Percentiles rank a stretch among this genome's conserved stretches.
Evolutionary conservation across 2,329 filamentous ascomycete species (phyloP).

Genomic region (Daldinia eschscholtzii): DNA sequence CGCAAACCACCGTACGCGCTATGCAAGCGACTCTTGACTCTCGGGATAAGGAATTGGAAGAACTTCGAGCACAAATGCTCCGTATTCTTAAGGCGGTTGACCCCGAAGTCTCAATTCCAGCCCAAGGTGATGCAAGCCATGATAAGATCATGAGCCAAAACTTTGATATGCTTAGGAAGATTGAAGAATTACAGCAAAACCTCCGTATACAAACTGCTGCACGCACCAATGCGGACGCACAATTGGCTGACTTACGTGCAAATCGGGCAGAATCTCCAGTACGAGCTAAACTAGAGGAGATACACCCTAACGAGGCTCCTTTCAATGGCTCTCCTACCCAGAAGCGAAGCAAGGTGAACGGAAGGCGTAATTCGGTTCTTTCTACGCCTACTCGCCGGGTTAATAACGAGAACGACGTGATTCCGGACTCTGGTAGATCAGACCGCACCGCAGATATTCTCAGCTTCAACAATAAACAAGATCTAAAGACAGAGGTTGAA

Average conservation of each 20-base stretch:
- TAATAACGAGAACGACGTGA: slow-evolving; percentile 71
- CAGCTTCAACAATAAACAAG: slow-evolving; percentile 88
- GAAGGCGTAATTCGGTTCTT: slow-evolving; percentile 75
- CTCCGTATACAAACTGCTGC: slow-evolving; percentile 86
- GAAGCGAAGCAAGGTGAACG: slow-evolving; percentile 66
- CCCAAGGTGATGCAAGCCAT: slow-evolving; percentile 68
- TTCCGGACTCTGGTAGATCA: slow-evolving; percentile 82
- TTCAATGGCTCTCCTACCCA: slow-evolving; percentile 81
- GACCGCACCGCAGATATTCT: slow-evolving; percentile 88
- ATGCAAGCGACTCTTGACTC: slow-evolving; percentile 84
- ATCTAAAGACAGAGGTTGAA: slow-evolving; percentile 90
- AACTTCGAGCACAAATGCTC: slow-evolving; percentile 83
- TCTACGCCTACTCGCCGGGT: slow-evolving; percentile 83
- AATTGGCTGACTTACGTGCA: slow-evolving; percentile 81
- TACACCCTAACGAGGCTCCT: slow-evolving; percentile 84
- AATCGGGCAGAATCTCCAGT: slow-evolving; percentile 78
- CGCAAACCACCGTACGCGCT: slow-evolving; percentile 85
- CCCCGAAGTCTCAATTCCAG: slow-evolving; percentile 74
- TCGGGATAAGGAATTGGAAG: slow-evolving; percentile 82
- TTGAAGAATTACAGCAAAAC: slow-evolving; percentile 90
- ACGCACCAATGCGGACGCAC: slow-evolving; percentile 83
- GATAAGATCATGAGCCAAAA: slow-evolving; percentile 78
- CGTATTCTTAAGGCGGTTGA: slow-evolving; percentile 89
- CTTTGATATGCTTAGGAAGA: slow-evolving; percentile 87
- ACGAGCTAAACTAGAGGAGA: slow-evolving; percentile 85